These are phyloP conservation scores for Aaosphaeria arxii DNA, from an alignment of 2,329 filamentous ascomycete species.

Conservation along the genomic window DNA sequence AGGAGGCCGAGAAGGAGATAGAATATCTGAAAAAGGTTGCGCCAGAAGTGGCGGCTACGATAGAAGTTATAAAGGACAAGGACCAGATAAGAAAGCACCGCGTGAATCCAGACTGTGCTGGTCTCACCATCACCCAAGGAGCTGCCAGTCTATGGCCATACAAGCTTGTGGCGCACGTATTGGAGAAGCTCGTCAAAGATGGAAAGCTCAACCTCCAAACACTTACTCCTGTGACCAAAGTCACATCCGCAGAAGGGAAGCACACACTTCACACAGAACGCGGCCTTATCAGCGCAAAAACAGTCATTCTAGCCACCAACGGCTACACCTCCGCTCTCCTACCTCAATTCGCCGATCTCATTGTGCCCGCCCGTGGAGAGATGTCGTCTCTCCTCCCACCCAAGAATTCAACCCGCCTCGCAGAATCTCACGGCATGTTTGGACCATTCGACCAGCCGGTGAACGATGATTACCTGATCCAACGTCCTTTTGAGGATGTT, in stretches of 20 bases:
- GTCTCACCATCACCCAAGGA: slow-evolving; percentile 61
- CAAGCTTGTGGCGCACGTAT: slow-evolving; percentile 71
- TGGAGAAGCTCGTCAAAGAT: slow-evolving; percentile 57
- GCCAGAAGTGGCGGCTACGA: slow-evolving; percentile 54
- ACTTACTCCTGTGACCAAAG: slow-evolving; percentile 58
- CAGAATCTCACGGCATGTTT: slow-evolving; percentile 64
- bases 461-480: slow-evolving; percentile 70
- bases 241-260: slow-evolving; percentile 19
- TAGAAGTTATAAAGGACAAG: slow-evolving; percentile 40
- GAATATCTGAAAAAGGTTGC: slow-evolving; percentile 48
- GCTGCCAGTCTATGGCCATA: slow-evolving; percentile 79
- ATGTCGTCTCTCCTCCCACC: slow-evolving; percentile 66
- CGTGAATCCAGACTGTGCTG: slow-evolving; percentile 47
- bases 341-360: slow-evolving; percentile 65
- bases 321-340: slow-evolving; percentile 77
- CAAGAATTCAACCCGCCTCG: slow-evolving; percentile 41
- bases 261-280: slow-evolving; percentile 68
- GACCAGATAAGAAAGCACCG: slow-evolving; percentile 52
- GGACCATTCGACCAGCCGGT: slow-evolving; percentile 47
- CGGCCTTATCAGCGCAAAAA: slow-evolving; percentile 61
- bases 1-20: slow-evolving; percentile 51
- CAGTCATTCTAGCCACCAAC: slow-evolving; percentile 77
- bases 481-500: slow-evolving; percentile 54
- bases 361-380: slow-evolving; percentile 75
- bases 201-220: slow-evolving; percentile 69